Evolutionary conservation across 768 basidiomycete species (phyloP), one percentile per base, ranked within the genome.

Genomic region (Pholiota conissans): DNA sequence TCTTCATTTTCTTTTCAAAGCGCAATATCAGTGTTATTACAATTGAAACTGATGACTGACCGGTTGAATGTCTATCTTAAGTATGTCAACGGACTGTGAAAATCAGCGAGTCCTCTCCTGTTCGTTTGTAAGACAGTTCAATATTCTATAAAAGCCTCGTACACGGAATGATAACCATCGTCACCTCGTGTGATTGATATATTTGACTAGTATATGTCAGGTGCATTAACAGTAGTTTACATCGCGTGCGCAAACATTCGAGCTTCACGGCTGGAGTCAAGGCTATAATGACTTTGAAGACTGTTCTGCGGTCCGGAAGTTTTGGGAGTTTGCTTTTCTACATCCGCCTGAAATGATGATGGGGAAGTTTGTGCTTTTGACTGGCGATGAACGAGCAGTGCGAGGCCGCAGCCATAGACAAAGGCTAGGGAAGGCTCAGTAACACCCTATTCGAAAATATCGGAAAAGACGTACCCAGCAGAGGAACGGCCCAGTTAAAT

Each of bases 401-500:
- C 60, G 24, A 67, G 59, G 22, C 63, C 64, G 46, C 57, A 48
- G 26, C 48, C 53, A 49, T 67, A 67, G 9, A 58, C 30, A 6
- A 63, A n/a, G 7, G 61, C 66, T 67, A 22, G 20, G n/a, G 47
- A 9, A 52, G 27, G 16, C 9, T 35, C 8, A 32, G n/a, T 34
- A 37, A 14, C 24, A 24, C 29, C 37, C 18, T 8, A 45, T n/a
- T n/a, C 51, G 8, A 27, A 28, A 24, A 35, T 14, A 22, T 2
- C 9, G 30, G 14, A 27, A 46, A 27, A 29, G 22, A 62, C 61
- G 26, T 54, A 72, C 71, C 57, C 18, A 71, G 61, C 10, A 58
- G 48, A 4, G 71, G 70, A 22, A 71, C 57, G 18, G 66, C 37
- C 71, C 71, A 73, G 40, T 63, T 67, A 1, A 61, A 54, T 28